Evolutionary conservation across 129 eudicot species (phyloP).

Genomic region (Centella asiatica): DNA sequence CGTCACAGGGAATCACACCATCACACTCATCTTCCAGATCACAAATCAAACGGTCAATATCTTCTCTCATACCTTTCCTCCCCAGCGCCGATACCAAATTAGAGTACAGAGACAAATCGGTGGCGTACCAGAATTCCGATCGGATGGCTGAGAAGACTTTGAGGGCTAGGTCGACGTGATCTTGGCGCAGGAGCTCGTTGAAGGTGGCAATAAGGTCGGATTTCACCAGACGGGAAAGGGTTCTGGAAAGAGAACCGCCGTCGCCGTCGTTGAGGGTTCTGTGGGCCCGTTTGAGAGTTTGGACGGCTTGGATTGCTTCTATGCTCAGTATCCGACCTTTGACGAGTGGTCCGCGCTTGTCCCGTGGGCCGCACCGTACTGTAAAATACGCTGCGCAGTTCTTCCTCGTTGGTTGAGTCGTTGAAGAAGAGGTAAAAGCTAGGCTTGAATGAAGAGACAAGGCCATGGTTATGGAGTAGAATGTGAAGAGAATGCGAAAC

Average conservation of each 20-base stretch:
- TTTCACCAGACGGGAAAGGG: conserved; percentile 66
- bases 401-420: conserved; percentile 12
- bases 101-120: conserved; percentile 45
- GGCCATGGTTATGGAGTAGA: too few relatives aligned
- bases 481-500: too few relatives aligned
- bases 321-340: conserved; percentile 70
- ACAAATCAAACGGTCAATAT: conserved; percentile 45
- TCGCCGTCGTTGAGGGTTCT: conserved; percentile 31
- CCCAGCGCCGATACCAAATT: conserved; percentile 40
- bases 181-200: conserved; percentile 79
- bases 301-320: conserved; percentile 90
- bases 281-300: conserved; percentile 75
- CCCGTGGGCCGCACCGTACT: conserved; percentile 70
- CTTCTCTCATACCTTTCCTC: conserved; percentile 35
- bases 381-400: conserved; percentile 8
- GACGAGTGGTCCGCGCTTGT: conserved; percentile 71
- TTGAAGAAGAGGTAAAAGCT: conserved; percentile 19
- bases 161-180: conserved; percentile 47
- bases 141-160: conserved; percentile 50
- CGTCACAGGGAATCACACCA: conserved; percentile 27
- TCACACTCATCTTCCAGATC: conserved; percentile 27
- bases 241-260: conserved; percentile 27
- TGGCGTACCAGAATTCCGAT: conserved; percentile 52
- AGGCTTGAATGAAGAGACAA: too few relatives aligned
- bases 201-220: conserved; percentile 73